Evolutionary conservation across 1,284 basidiomycete species (phyloP).

Genomic region (Leccinum fuscescens): DNA sequence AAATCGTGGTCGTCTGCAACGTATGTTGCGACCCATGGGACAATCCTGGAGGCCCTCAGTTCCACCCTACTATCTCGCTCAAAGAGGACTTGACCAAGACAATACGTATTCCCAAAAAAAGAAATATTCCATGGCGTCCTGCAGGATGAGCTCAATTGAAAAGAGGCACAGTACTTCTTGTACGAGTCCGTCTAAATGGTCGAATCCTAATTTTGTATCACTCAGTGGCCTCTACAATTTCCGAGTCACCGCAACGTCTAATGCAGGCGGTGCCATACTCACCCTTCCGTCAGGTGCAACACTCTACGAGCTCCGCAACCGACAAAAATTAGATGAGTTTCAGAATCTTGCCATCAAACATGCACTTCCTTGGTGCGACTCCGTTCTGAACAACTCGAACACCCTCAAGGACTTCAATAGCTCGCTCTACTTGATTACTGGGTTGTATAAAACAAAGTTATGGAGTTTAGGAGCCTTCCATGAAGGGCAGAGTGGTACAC

Average conservation of each 20-base stretch:
- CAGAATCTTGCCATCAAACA: neutral
- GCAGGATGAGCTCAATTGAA: neutral
- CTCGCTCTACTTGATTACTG: constrained; percentile 7
- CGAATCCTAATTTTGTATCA: no score
- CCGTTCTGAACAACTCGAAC: neutral
- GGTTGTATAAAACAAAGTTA: constrained; percentile 1
- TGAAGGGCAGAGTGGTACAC: neutral
- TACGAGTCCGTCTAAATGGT: no score
- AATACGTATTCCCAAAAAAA: no score
- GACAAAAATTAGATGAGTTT: neutral
- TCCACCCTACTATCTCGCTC: no score
- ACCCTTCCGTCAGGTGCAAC: constrained; percentile 6
- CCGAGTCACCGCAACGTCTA: neutral
- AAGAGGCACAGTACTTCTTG: no score
- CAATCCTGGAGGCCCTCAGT: no score
- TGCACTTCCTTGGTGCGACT: constrained; percentile 4
- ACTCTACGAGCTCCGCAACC: neutral
- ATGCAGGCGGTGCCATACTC: constrained; percentile 6
- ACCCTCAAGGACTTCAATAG: no score
- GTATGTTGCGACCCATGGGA: neutral
- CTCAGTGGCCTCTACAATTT: constrained; percentile 1
- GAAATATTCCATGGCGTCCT: neutral
- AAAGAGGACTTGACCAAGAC: no score
- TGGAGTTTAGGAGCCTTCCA: constrained; percentile 11
- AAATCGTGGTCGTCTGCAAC: constrained; percentile 3